These are phyloP conservation scores for Vitis hybrid DNA, from an alignment of 177 flowering plant species.

Conservation along the genomic window DNA sequence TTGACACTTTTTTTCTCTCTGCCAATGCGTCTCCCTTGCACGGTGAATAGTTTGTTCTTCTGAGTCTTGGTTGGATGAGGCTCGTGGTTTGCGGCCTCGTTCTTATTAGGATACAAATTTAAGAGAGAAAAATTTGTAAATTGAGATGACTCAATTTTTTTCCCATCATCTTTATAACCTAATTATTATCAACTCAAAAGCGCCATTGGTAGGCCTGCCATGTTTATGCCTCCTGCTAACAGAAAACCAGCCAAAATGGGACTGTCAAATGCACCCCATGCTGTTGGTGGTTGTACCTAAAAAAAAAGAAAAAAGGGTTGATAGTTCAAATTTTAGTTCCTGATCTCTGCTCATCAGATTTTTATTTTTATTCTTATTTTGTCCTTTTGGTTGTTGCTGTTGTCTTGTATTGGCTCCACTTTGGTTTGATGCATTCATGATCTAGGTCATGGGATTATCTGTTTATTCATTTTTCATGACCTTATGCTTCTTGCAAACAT, in stretches of 20 bases:
- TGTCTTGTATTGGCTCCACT: too few species aligned
- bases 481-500: too few species aligned
- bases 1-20: background rate
- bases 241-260: background rate
- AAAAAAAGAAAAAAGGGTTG: background rate
- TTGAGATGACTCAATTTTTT: slow-evolving; percentile 23
- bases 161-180: slow-evolving; percentile 5
- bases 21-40: background rate
- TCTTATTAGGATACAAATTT: slow-evolving; percentile 20
- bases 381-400: too few species aligned
- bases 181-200: slow-evolving; percentile 8
- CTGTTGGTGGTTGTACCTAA: background rate
- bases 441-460: too few species aligned
- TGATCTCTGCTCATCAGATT: background rate
- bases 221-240: slow-evolving; percentile 14
- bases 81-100: background rate
- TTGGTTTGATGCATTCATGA: too few species aligned
- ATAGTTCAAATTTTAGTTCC: background rate
- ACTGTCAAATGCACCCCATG: background rate
- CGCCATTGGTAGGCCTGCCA: slow-evolving; percentile 10
- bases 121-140: slow-evolving; percentile 30
- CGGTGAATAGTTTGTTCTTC: slow-evolving; percentile 6
- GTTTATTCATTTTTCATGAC: too few species aligned
- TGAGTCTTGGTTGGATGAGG: slow-evolving; percentile 7
- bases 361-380: too few species aligned